A percentile compares a stretch with the other conserved stretches of the same genome.
These are phyloP conservation scores for Lodderomyces beijingensis DNA, from an alignment of 1,139 yeast genomes.

Conservation along the genomic window DNA sequence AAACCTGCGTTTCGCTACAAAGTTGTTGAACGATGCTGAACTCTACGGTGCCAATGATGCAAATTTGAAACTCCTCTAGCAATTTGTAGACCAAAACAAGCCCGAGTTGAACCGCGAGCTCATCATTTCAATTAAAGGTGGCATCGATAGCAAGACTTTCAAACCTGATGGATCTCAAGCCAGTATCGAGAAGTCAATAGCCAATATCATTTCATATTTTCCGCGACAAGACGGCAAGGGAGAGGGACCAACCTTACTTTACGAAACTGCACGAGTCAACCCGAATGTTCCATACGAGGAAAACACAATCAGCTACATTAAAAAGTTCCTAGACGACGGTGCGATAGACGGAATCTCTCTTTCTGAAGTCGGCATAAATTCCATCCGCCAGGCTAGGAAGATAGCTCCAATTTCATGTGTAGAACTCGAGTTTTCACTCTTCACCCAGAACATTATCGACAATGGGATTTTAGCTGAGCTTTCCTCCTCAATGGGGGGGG, in stretches of 20 bases:
- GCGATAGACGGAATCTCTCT: conserved; percentile 62
- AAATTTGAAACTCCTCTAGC: conserved; percentile 43
- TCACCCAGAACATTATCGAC: conserved; percentile 52
- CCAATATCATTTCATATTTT: conserved; percentile 41
- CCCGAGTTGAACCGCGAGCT: conserved; percentile 50
- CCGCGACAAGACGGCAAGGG: conserved; percentile 28
- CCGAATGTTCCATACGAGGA: conserved; percentile 43
- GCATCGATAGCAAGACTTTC: conserved; percentile 28
- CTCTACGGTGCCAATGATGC: conserved; percentile 61
- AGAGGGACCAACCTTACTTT: conserved; percentile 46
- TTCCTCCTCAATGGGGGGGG: too few relatives aligned
- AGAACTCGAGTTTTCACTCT: conserved; percentile 72
- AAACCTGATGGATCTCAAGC: conserved; percentile 50
- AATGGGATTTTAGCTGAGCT: conserved; percentile 62
- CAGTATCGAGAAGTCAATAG: conserved; percentile 46
- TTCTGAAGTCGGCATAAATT: conserved; percentile 62
- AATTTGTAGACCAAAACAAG: conserved; percentile 48
- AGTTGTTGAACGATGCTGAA: conserved; percentile 70
- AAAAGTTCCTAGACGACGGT: conserved; percentile 52
- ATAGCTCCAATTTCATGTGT: conserved; percentile 56
- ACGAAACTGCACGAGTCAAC: conserved; percentile 69
- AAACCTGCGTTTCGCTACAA: conserved; percentile 40
- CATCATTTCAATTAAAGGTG: conserved; percentile 68
- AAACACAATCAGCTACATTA: conserved; percentile 45
- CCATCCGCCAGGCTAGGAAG: conserved; percentile 51